Conservation (phyloP, 2,329 filamentous ascomycete species). For the Tolypocladium paradoxum region DNA sequence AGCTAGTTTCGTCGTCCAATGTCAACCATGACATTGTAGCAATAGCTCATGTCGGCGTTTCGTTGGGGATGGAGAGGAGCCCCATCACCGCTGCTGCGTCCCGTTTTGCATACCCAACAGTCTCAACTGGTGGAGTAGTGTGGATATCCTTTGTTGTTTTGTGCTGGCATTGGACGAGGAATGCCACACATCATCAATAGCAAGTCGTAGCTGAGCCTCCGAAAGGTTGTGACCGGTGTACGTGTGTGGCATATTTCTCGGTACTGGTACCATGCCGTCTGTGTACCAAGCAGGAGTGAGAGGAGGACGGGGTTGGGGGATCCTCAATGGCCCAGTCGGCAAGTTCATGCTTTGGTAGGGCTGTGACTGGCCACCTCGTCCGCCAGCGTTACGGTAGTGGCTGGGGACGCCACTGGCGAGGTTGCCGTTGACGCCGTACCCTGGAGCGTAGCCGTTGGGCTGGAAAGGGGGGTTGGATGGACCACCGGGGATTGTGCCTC, state of each 20-base stretch:
- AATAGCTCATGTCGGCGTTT: not conserved
- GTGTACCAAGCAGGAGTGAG: not conserved
- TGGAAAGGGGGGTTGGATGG: not conserved
- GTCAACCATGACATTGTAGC: not conserved
- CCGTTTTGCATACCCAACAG: constrained; percentile 3
- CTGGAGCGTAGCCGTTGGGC: not conserved
- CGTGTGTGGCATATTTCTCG: not conserved
- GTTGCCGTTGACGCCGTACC: not conserved
- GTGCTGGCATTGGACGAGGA: constrained; percentile 3
- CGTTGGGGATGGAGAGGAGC: not conserved
- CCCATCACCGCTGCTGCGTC: constrained; percentile 2
- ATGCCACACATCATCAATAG: constrained; percentile 50
- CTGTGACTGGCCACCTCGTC: not conserved
- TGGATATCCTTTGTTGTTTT: constrained; percentile 4
- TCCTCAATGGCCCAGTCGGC: not conserved
- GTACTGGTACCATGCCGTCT: not conserved
- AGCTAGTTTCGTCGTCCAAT: not conserved
- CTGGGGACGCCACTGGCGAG: not conserved
- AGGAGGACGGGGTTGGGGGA: not conserved
- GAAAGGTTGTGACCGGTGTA: constrained; percentile 11
- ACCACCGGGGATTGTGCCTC: not conserved
- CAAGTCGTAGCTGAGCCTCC: constrained; percentile 50
- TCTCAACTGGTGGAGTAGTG: constrained; percentile 1
- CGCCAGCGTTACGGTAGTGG: not conserved
- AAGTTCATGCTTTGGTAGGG: not conserved